Conservation (phyloP, 2,329 filamentous ascomycete genomes). For the Alternaria brassicae region DNA sequence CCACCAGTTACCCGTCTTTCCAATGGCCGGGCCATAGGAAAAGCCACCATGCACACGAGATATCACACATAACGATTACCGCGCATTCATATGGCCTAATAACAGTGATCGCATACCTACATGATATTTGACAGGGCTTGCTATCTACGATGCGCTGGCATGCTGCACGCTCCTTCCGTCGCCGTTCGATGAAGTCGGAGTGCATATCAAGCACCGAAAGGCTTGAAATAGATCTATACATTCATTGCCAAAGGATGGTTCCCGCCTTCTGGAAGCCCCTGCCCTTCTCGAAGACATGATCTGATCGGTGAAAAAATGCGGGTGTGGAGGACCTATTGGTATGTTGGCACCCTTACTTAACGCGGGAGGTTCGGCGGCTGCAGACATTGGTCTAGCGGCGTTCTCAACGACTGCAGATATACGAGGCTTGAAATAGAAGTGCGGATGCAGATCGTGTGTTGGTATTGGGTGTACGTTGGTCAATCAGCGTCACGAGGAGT, state of each 20-base stretch:
- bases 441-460: neutral
- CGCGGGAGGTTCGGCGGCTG: neutral
- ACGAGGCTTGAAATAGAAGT: slow-evolving; percentile 4
- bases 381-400: neutral
- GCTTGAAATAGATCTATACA: neutral
- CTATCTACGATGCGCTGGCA: neutral
- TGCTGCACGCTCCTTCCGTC: slow-evolving; percentile 2
- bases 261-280: neutral
- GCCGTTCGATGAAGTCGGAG: neutral
- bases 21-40: neutral
- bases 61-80: neutral
- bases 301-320: neutral
- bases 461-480: neutral
- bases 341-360: neutral
- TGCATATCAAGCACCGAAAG: neutral
- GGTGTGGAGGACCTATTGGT: neutral
- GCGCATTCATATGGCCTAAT: neutral
- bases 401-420: neutral
- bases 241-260: neutral
- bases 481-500: neutral
- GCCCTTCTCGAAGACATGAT: slow-evolving; percentile 1
- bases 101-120: neutral
- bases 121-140: neutral
- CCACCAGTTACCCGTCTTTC: neutral
- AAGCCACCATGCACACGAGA: neutral